Conservation (phyloP, 139 green algal species). For the Chlamydomonas sphaeroides region DNA sequence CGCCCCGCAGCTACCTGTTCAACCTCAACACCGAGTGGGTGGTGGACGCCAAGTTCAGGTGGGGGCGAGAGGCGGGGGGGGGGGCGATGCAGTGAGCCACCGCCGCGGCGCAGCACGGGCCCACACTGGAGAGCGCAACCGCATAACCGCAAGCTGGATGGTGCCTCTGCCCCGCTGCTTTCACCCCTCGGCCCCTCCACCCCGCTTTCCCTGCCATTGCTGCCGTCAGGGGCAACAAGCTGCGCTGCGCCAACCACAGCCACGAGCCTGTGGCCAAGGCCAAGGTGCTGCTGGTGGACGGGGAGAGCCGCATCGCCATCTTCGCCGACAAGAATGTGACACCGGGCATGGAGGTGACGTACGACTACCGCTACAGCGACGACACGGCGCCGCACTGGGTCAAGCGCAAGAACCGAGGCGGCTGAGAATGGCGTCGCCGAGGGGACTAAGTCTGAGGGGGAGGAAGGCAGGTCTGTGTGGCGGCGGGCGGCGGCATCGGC, state of each 20-base stretch:
- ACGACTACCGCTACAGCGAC: constrained; percentile 36
- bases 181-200: too few relatives aligned
- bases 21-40: constrained; percentile 84
- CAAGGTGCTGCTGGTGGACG: constrained; percentile 34
- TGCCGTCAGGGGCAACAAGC: constrained; percentile 87
- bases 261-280: constrained; percentile 16
- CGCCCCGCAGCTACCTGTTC: constrained; percentile 88
- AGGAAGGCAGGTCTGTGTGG: too few relatives aligned
- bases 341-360: constrained; percentile 37
- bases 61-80: not conserved
- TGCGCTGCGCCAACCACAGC: constrained; percentile 88
- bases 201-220: too few relatives aligned
- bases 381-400: constrained; percentile 30
- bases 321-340: constrained; percentile 19
- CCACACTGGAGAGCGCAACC: too few relatives aligned
- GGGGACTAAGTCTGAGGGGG: too few relatives aligned
- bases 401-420: constrained; percentile 2
- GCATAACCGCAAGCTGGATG: too few relatives aligned
- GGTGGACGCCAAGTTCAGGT: constrained; percentile 45
- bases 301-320: constrained; percentile 45
- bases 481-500: too few relatives aligned
- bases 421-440: too few relatives aligned
- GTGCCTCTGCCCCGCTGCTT: too few relatives aligned
- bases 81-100: not conserved
- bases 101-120: too few relatives aligned